Conservation (phyloP, 2,329 filamentous ascomycete species). For the Hymenotorrendiella dingleyae region DNA sequence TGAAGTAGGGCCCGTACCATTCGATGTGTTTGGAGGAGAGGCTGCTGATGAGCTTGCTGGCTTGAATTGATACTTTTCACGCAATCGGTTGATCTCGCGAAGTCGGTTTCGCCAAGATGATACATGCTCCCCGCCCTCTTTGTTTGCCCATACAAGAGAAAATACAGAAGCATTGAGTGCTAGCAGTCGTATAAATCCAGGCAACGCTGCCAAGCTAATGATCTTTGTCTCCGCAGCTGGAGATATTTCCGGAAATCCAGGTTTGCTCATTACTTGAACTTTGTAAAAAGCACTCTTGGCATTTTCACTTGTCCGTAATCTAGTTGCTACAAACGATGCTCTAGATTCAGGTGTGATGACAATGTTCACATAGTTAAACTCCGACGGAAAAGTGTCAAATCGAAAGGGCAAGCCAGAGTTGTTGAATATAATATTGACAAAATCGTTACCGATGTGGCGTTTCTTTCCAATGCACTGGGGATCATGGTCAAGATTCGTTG, state of each 20-base stretch:
- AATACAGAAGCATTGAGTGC: conserved; percentile 94
- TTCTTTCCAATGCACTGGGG: conserved; percentile 80
- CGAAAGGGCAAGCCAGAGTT: conserved; percentile 85
- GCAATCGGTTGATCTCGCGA: conserved; percentile 74
- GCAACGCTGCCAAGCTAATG: conserved; percentile 74
- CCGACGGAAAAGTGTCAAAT: conserved; percentile 87
- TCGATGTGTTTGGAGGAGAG: conserved; percentile 30
- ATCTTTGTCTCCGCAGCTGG: conserved; percentile 86
- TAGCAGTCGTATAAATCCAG: conserved; percentile 79
- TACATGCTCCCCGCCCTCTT: conserved; percentile 72
- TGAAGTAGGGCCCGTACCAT: conserved; percentile 19
- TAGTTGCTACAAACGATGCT: conserved; percentile 65
- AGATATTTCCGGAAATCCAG: conserved; percentile 86
- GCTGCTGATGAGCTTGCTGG: conserved; percentile 25
- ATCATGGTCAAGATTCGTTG: conserved; percentile 73
- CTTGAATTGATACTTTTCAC: conserved; percentile 58
- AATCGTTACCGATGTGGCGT: conserved; percentile 92
- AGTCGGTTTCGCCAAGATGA: conserved; percentile 87
- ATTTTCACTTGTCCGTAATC: conserved; percentile 37
- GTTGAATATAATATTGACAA: conserved; percentile 97
- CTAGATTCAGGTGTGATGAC: conserved; percentile 85
- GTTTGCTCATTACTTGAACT: conserved; percentile 82
- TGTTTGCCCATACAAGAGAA: conserved; percentile 78
- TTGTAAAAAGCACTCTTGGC: conserved; percentile 62
- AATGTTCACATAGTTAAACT: conserved; percentile 97